Base-by-base conservation (phyloP, 805 yeast genomes). In the Zygotorulaspora danielsina region DNA sequence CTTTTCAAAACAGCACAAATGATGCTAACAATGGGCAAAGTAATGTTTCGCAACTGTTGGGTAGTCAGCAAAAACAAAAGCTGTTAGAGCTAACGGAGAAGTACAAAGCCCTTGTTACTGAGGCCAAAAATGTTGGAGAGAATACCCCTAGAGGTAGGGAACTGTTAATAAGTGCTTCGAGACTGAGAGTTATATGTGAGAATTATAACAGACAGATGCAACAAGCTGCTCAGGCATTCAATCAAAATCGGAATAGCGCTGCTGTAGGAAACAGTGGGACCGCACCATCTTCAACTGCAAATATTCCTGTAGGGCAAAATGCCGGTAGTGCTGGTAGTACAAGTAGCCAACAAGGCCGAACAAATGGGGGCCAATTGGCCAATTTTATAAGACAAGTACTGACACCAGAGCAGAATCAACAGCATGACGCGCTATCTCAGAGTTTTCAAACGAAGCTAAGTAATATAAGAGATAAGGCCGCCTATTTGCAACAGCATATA, bases 91-190 rank as follows among this genome's bases (percentile, higher is more conserved):
- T 83, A 44, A 71, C 80, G 9, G 75, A 71, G 44, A 82, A 78
- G 39, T 75, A 78, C 46, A 74, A 73, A 36, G 64, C 70, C 21
- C 83, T 79, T 49, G 70, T 78, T 21, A 76, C 75, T 16, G 73
- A 75, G 49, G 88, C 87, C 1, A 76, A 75, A 50, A 72, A 72
- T 12, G 72, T 80, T 0, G 85, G 86, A 2, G 69, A 69, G 22
- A 75, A 72, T 18, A 71, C 80, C 0, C 78, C 74, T 0, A 76
- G 69, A 42, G 87, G 86, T 13, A 74, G 75, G 49, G 79, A 77
- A 45, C 81, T 81, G 50, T 62, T 76, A 49, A 69, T 69, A 44
- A 76, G 75, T 45, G 87, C 86, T 3, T 78, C 81, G 31, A 73
- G 72, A 39, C 77, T 82, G 46, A 80, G 77, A 55, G 75, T 74